Base-by-base conservation (phyloP, 495 filamentous ascomycete species). In the Parathielavia hyrcaniae region DNA sequence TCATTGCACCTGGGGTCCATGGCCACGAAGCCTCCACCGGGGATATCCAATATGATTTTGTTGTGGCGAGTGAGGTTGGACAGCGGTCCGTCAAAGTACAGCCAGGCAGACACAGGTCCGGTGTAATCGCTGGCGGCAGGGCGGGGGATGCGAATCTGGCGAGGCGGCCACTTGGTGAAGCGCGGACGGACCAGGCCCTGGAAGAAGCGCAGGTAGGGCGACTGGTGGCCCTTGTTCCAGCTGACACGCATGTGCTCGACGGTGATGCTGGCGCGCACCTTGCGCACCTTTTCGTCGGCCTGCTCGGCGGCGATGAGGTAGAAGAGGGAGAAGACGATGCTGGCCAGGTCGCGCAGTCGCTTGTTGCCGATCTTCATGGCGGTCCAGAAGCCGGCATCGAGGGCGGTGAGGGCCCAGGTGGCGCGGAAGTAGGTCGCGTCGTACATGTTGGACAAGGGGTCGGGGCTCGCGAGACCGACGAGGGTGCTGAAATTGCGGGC, bases 361-460 rank as follows among this genome's bases (percentile, higher is more conserved):
- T 89, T 91, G 53, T 77, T 81, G 47, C 80, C 81, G 50, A 98
- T 88, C 54, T 83, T 86, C 93, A 98, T 98, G 6, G 93, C 95
- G 0, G 90, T 95, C 93, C 93, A 98, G 71, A 96, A 98, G 0
- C 93, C 93, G 11, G 93, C 93, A 68, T 98, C 93, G 56, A 98
- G 71, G 0, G 90, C 93, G 0, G 93, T 98, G 40, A 92, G 86
- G 22, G 96, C 83, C 93, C 92, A 97, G 76, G 93, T 97, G 65
- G 93, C 95, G 48, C 95, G 86, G 73, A 97, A 98, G 74, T 95
- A 98, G n/a, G 88, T 85, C 46, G 90, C 79, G 46, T 86, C 89
- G 73, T 98, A 98, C 64, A 97, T 86, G 68, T 96, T 96, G 50
- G 91, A 87, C 62, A 98, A 77, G 20, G 93, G 93, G 58, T 98